Evolutionary conservation across 2,329 filamentous ascomycete species (phyloP).

Genomic region (Colletotrichum karsti): DNA sequence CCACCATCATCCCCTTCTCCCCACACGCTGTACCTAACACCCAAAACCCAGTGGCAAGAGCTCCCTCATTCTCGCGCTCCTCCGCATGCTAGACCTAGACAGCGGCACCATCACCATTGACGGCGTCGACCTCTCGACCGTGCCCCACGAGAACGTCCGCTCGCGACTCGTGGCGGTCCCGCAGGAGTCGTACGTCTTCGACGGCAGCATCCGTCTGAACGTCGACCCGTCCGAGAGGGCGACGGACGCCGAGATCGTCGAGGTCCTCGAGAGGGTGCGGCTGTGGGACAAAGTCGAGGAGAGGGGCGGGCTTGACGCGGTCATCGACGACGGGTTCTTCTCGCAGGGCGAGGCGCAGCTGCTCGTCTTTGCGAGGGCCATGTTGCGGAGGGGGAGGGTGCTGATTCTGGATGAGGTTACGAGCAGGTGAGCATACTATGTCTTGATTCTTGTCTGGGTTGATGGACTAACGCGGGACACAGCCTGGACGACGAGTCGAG

Average conservation of each 20-base stretch:
- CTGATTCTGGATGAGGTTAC: slow-evolving; percentile 53
- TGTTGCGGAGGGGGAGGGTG: slow-evolving; percentile 47
- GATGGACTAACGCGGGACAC: too few relatives aligned
- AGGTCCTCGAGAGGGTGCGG: slow-evolving; percentile 53
- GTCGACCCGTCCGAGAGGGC: slow-evolving; percentile 49
- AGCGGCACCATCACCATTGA: slow-evolving; percentile 54
- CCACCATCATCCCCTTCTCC: neutral
- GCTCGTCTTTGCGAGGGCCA: slow-evolving; percentile 54
- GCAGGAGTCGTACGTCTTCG: slow-evolving; percentile 60
- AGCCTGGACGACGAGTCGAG: slow-evolving; percentile 32
- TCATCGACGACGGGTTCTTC: slow-evolving; percentile 39
- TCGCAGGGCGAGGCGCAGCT: slow-evolving; percentile 59
- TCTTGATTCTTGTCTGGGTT: too few relatives aligned
- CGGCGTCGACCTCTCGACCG: slow-evolving; percentile 43
- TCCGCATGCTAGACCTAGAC: slow-evolving; percentile 55
- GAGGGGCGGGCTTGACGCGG: slow-evolving; percentile 44
- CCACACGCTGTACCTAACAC: neutral
- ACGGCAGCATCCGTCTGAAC: slow-evolving; percentile 56
- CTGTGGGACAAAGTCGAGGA: slow-evolving; percentile 50
- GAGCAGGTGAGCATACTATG: slow-evolving; percentile 37
- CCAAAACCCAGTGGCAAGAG: slow-evolving; percentile 56
- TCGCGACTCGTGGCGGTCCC: slow-evolving; percentile 50
- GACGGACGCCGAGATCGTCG: slow-evolving; percentile 49
- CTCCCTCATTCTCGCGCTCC: slow-evolving; percentile 40
- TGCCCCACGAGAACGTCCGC: slow-evolving; percentile 37